Conservation (phyloP, 2,329 filamentous ascomycete genomes). For the Pseudocercospora macadamiae region DNA sequence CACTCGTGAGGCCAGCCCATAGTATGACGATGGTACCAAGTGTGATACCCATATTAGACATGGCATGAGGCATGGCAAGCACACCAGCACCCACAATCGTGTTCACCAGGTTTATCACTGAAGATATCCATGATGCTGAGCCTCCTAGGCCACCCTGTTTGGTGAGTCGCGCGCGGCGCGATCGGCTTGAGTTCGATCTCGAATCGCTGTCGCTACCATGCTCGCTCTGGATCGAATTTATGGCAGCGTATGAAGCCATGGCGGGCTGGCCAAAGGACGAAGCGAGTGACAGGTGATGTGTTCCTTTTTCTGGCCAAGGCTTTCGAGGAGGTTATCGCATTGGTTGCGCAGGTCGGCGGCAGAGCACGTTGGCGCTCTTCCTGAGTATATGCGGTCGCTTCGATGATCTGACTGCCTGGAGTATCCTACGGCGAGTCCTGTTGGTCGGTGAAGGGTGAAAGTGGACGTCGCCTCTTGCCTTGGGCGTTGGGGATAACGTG, state of each 20-base stretch:
- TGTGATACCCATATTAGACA: conserved; percentile 93
- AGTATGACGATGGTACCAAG: conserved; percentile 82
- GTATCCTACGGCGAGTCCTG: neutral
- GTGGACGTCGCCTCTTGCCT: neutral
- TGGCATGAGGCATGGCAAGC: conserved; percentile 90
- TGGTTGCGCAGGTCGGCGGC: neutral
- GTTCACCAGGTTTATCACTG: conserved; percentile 92
- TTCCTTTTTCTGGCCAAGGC: conserved; percentile 5
- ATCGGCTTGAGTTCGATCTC: conserved; percentile 47
- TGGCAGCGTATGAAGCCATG: conserved; percentile 54
- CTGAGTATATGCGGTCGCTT: neutral
- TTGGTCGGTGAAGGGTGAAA: neutral
- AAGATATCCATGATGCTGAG: conserved; percentile 85
- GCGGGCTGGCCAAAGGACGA: neutral
- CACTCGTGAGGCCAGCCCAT: conserved; percentile 87
- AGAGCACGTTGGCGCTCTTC: conserved; percentile 6
- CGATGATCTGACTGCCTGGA: neutral
- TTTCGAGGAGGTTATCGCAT: neutral
- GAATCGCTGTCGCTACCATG: conserved; percentile 33
- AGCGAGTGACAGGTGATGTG: conserved; percentile 10
- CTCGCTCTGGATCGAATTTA: conserved; percentile 44
- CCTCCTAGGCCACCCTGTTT: conserved; percentile 71
- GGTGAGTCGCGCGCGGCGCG: conserved; percentile 60
- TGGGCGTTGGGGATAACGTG: neutral
- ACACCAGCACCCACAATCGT: conserved; percentile 96